Conservation (phyloP, 1,139 yeast genomes). For the Pichia sp. region DNA sequence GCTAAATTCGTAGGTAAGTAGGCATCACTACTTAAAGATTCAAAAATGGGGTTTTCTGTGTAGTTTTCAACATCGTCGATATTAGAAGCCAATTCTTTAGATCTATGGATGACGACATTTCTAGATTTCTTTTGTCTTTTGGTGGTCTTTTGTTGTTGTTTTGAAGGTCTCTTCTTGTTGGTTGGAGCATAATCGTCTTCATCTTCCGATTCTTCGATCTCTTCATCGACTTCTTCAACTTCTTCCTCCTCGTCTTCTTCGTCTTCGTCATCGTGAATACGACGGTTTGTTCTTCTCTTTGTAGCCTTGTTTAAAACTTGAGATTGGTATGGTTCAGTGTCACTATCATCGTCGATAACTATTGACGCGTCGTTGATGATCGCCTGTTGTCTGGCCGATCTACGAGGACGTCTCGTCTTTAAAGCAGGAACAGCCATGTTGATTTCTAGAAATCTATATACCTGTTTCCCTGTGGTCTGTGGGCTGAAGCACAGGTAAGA, state of each 20-base stretch:
- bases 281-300: not conserved
- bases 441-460: not conserved
- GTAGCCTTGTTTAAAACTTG: not conserved
- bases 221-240: constrained; percentile 1
- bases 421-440: not conserved
- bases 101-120: not conserved
- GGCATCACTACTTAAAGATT: constrained; percentile 52
- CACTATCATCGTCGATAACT: constrained; percentile 1
- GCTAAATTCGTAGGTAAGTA: constrained; percentile 59
- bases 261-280: not conserved
- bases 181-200: constrained; percentile 5
- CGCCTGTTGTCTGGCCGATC: constrained; percentile 2
- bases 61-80: constrained; percentile 39
- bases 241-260: not conserved
- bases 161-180: not conserved
- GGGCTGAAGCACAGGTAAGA: not conserved
- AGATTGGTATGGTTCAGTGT: not conserved
- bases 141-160: not conserved
- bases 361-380: constrained; percentile 15
- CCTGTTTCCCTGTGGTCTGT: not conserved
- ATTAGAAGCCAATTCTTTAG: constrained; percentile 16
- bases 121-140: not conserved
- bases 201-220: constrained; percentile 9
- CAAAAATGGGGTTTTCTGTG: constrained; percentile 53
- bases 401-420: constrained; percentile 3